Base-by-base conservation (phyloP, 108 stramenopile genomes). In the Thalassiosira profunda region DNA sequence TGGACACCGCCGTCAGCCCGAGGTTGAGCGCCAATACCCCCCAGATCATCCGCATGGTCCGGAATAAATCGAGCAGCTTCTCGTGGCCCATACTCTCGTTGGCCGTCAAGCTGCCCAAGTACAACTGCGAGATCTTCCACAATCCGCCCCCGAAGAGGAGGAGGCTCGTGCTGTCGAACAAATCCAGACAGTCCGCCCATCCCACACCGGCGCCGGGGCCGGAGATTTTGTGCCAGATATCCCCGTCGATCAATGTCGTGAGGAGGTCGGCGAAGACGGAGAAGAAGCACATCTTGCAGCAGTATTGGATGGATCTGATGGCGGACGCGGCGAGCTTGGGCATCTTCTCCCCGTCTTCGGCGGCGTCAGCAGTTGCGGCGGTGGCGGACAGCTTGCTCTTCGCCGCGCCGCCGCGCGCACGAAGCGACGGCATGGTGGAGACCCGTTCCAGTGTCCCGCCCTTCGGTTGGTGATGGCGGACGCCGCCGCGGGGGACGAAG, bases 171-270 rank as follows among this genome's bases (percentile, higher is more conserved):
- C 51, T 52, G 33, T 52, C 51, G 33, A 31, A 31, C 17, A 52
- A 17, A 52, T 52, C 51, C 8, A 52, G 34, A 31, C 33, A 52
- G 33, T 52, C 51, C 33, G 26, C 33, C 51, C 51, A 52, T n/a
- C 51, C 51, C 6, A 45, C 7, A n/a, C n/a, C n/a, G n/a, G n/a
- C n/a, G n/a, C n/a, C n/a, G n/a, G n/a, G n/a, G 14, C 10, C 11
- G 14, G 18, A 52, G 29, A 52, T 0, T 31, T 52, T 52, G 0
- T 31, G 33, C 51, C 51, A 52, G 15, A 52, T n/a, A 11, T 40
- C 38, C 10, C 38, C 21, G 9, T 52, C 51, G 4, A 52, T 52
- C 24, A 52, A 31, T 29, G 51, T 52, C 17, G n/a, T 29, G 25
- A 20, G 29, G 51, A 52, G 1, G 33, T 52, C 51, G 5, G 33